Conservation (phyloP, 1,284 basidiomycete species). For the Ustilago sp. region DNA sequence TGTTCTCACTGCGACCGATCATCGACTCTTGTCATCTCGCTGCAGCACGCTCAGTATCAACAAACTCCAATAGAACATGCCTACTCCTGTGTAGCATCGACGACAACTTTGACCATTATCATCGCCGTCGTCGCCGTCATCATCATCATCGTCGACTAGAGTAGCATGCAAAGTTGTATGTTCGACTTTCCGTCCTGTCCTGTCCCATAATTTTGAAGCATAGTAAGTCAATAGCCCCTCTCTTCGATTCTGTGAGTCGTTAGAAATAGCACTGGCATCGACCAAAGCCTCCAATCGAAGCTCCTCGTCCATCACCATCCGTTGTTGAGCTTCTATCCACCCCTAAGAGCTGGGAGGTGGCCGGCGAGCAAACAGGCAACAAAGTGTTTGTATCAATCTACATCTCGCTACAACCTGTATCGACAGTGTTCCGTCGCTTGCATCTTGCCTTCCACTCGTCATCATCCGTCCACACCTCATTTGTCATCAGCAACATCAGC, state of each 20-base stretch:
- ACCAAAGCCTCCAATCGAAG: background rate
- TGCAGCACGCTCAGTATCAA: background rate
- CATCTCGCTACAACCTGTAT: background rate
- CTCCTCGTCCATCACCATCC: background rate
- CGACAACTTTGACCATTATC: background rate
- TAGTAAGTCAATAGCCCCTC: background rate
- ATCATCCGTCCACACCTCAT: background rate
- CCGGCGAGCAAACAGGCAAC: too few relatives aligned
- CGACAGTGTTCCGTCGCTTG: background rate
- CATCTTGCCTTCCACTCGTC: background rate
- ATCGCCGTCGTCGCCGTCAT: background rate
- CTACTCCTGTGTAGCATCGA: background rate
- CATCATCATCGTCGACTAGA: background rate
- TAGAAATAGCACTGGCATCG: background rate
- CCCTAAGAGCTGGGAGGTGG: background rate
- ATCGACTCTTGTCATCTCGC: background rate
- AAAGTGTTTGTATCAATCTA: background rate
- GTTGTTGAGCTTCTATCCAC: constrained; percentile 1
- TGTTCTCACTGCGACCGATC: background rate
- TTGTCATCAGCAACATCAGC: background rate
- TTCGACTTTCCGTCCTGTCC: background rate
- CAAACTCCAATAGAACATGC: background rate
- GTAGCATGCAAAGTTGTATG: background rate
- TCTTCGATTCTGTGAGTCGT: constrained; percentile 1
- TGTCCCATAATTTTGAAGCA: background rate